Conservation (phyloP, 441 rosid genomes). For the Adansonia madagascariensis region DNA sequence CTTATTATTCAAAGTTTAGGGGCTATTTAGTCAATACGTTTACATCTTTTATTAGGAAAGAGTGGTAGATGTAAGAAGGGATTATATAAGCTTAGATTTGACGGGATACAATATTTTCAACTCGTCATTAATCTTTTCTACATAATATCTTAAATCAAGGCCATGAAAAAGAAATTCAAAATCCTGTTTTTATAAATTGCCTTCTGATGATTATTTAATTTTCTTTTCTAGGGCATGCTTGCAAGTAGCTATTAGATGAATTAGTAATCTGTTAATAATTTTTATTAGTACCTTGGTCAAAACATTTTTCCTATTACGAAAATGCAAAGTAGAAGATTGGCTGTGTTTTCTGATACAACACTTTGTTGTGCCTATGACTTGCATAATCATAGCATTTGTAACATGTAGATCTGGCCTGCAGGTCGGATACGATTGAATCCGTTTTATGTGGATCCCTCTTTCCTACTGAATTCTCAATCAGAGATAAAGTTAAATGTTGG, state of each 20-base stretch:
- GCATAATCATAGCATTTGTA: conserved; percentile 14
- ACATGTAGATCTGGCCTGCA: conserved; percentile 53
- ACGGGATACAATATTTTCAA: background rate
- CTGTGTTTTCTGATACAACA: conserved; percentile 19
- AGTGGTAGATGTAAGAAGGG: background rate
- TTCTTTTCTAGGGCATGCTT: background rate
- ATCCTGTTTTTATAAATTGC: conserved; percentile 2
- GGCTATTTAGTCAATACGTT: conserved; percentile 1
- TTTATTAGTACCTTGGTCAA: background rate
- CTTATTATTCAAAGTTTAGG: background rate
- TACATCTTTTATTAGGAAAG: conserved; percentile 1
- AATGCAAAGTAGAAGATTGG: conserved; percentile 5
- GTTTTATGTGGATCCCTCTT: conserved; percentile 71
- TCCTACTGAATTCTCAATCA: conserved; percentile 66
- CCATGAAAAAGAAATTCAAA: conserved; percentile 1
- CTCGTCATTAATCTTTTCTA: background rate
- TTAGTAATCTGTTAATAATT: background rate
- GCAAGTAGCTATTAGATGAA: conserved; percentile 13
- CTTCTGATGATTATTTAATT: background rate
- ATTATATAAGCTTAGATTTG: background rate
- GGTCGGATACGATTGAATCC: conserved; percentile 89
- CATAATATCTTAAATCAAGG: background rate
- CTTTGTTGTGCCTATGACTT: background rate
- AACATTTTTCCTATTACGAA: background rate
- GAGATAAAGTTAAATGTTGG: conserved; percentile 77